phyloP scores from a whole-genome alignment of 2,329 filamentous ascomycete species.

The Dichotomopilus funicola region DNA sequence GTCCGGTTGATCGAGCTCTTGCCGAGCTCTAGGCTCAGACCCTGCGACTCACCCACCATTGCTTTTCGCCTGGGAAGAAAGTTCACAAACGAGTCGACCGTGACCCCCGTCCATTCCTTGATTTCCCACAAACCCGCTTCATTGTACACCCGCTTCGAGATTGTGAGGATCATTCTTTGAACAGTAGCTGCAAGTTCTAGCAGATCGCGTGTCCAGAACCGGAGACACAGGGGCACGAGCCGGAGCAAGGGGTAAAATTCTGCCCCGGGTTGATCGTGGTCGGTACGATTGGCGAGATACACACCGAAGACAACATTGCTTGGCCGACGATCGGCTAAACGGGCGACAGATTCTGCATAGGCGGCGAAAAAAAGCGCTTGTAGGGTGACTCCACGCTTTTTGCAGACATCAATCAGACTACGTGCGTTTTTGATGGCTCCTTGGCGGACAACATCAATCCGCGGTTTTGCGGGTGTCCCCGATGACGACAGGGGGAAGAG shows the following conservation, averaged over 20 bases:
- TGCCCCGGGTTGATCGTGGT: conserved; percentile 40
- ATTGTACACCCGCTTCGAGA: conserved; percentile 50
- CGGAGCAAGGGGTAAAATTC: conserved; percentile 66
- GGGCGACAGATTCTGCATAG: conserved; percentile 47
- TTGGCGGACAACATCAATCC: no score
- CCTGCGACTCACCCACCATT: background rate
- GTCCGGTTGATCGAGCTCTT: background rate
- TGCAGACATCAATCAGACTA: conserved; percentile 33
- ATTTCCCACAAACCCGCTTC: conserved; percentile 65
- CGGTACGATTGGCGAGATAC: conserved; percentile 73
- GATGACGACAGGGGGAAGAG: no score
- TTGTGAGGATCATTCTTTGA: conserved; percentile 59
- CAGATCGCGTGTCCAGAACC: conserved; percentile 30
- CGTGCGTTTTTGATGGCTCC: no score
- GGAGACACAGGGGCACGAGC: conserved; percentile 64
- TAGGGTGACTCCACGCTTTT: conserved; percentile 52
- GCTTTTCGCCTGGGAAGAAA: conserved; percentile 53
- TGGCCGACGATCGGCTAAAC: background rate
- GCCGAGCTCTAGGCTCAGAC: background rate
- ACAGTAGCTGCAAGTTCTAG: conserved; percentile 51
- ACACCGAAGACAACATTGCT: conserved; percentile 60
- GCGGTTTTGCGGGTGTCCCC: no score
- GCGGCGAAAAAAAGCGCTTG: conserved; percentile 72
- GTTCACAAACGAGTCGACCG: conserved; percentile 71
- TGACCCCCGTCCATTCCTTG: conserved; percentile 64